Conservation (phyloP, 306 rosid species). For the Gynostemma pentaphyllum region DNA sequence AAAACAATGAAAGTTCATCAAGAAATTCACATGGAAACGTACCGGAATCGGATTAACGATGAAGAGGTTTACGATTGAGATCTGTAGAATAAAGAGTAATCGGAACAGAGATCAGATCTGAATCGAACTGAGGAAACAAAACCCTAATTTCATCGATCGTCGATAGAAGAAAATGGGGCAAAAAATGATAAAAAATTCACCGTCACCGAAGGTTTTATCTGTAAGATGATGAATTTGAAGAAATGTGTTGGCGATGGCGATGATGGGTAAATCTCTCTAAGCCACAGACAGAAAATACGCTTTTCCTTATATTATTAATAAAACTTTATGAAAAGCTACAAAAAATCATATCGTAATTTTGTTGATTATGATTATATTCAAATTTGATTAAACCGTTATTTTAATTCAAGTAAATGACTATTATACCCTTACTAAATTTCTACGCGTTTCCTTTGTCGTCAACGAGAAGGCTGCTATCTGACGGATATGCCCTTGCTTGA, state of each 20-base stretch:
- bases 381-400: conserved; percentile 5
- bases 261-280: not conserved
- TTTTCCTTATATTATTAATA: not conserved
- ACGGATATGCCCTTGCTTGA: conserved; percentile 5
- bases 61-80: conserved; percentile 17
- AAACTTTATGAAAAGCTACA: not conserved
- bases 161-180: conserved; percentile 1
- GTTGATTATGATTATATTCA: not conserved
- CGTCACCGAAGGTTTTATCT: not conserved
- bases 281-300: not conserved
- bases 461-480: not conserved
- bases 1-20: not conserved
- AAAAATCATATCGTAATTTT: not conserved
- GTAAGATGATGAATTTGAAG: not conserved
- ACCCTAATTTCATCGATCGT: conserved; percentile 24
- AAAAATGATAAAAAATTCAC: not conserved
- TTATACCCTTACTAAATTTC: not conserved
- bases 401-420: not conserved
- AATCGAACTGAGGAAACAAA: conserved; percentile 19
- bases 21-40: not conserved
- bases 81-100: conserved; percentile 19
- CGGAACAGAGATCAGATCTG: conserved; percentile 44
- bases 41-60: conserved; percentile 7
- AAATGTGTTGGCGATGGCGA: conserved; percentile 9
- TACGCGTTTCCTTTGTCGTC: not conserved